A percentile compares a stretch with the other conserved stretches of the same genome.
Evolutionary conservation across 495 filamentous ascomycete genomes (phyloP).

Genomic region (Penicillium cinerascens): DNA sequence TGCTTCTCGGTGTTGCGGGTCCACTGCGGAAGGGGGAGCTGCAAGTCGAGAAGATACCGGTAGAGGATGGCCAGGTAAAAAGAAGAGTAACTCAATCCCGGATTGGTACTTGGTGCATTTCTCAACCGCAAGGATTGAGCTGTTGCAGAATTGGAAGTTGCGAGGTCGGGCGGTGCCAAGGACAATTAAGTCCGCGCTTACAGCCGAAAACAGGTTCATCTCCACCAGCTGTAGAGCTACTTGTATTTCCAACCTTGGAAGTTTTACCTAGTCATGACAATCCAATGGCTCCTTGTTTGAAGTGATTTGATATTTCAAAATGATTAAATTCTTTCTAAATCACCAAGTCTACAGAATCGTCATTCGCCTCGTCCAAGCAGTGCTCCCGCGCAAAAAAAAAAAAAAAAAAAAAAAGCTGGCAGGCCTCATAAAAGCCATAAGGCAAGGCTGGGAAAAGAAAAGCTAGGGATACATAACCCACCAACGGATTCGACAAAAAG

Average conservation of each 20-base stretch:
- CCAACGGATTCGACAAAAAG: conserved; percentile 21
- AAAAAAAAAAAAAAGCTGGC: conserved; percentile 1
- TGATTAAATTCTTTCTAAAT: conserved; percentile 12
- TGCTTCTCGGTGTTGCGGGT: conserved; percentile 5
- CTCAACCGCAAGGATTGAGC: neutral
- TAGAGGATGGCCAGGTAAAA: neutral
- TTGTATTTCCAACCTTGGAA: neutral
- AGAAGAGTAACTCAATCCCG: neutral
- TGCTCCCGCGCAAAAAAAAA: conserved; percentile 1
- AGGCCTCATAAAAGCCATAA: neutral
- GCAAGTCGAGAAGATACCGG: neutral
- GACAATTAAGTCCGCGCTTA: conserved; percentile 28
- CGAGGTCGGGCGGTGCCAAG: conserved; percentile 19
- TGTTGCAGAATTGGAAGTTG: conserved; percentile 4
- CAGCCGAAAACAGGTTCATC: conserved; percentile 20
- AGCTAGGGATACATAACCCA: conserved; percentile 30
- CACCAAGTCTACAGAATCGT: conserved; percentile 11
- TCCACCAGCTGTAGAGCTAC: neutral
- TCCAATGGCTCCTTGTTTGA: neutral
- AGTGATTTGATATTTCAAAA: neutral
- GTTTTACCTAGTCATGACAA: neutral
- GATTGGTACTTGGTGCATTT: conserved; percentile 12
- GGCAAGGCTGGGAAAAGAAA: conserved; percentile 5
- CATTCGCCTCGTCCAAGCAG: neutral
- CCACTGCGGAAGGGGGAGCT: conserved; percentile 6